phyloP scores from a whole-genome alignment of 352 stramenopile species.

The Globisporangium sylvaticum region DNA sequence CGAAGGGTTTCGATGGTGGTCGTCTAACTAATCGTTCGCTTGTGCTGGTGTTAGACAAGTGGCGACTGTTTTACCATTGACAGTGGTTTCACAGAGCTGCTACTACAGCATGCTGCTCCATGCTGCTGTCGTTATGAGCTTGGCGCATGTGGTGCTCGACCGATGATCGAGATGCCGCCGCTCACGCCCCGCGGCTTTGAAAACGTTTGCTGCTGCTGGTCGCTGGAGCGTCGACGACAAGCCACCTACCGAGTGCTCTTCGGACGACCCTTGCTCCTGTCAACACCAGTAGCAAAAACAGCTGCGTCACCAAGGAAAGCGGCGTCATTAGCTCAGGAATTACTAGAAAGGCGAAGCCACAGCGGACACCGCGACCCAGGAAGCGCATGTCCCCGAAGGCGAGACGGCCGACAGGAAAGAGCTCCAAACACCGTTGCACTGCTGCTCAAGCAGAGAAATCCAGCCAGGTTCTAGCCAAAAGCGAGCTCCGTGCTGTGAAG shows the following conservation, averaged over 20 bases:
- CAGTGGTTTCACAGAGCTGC: background rate
- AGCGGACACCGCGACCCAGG: background rate
- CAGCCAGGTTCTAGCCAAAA: background rate
- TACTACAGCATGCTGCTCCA: too few species aligned
- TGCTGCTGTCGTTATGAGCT: background rate
- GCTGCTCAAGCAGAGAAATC: background rate
- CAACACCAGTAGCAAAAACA: background rate
- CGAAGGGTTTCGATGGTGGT: background rate
- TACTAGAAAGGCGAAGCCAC: background rate
- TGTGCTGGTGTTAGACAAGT: background rate
- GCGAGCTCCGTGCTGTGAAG: background rate
- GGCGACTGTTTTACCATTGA: background rate
- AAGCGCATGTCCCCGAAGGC: background rate
- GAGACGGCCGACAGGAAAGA: background rate
- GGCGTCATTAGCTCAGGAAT: background rate
- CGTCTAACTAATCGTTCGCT: background rate
- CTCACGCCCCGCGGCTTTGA: background rate
- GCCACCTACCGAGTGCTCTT: conserved; percentile 51
- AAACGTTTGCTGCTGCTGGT: conserved; percentile 22
- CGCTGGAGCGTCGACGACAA: conserved; percentile 25
- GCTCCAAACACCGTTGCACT: background rate
- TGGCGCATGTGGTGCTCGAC: background rate
- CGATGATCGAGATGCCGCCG: background rate
- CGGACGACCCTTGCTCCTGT: conserved; percentile 26
- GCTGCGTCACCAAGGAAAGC: background rate